Base-by-base conservation (phyloP, 73 alveolate genomes). In the Symbiodinium pilosum region DNA sequence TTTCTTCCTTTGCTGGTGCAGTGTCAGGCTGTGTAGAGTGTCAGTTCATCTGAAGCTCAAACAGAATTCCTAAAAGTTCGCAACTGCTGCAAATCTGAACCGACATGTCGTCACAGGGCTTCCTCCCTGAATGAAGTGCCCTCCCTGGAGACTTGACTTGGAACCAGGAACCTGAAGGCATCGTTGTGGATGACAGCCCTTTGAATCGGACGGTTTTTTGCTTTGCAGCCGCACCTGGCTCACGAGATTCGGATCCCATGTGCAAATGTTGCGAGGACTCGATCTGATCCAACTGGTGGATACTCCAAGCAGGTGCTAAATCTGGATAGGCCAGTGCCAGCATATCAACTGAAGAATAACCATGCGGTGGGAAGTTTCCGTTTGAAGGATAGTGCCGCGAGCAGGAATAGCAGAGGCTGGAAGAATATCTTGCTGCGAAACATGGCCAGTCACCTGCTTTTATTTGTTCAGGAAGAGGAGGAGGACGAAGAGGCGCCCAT, bases 211-310 rank as follows among this genome's bases (percentile, higher is more conserved):
- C 94, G 14, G 20, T 42, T 11, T 7, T 12, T 85, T 24, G 9
- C 32, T 51, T 41, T 69, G 43, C 84, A n/a, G n/a, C n/a, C n/a
- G n/a, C 84, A 9, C 28, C 16, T 69, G 36, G n/a, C 30, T 24
- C 84, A 64, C 3, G 7, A 7, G 36, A n/a, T 24, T 39, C 38
- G 84, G 40, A 32, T 12, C 38, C 7, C 56, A 81, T 40, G 87
- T n/a, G n/a, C n/a, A n/a, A n/a, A 2, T 8, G 0, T 3, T 21
- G 32, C 51, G 47, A 86, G 94, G 86, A 87, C 94, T 18, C 84
- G 38, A 38, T 87, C 94, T 4, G 94, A 87, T 87, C 94, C 94
- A 36, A 87, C 94, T 39, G 94, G 94, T 32, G 94, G 94, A n/a
- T 83, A 83, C 24, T 26, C 69, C 86, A 87, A 56, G 43, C 94